A percentile compares a stretch with the other conserved stretches of the same genome.
These are phyloP conservation scores for Beauveria bassiana DNA, from an alignment of 2,329 filamentous ascomycete genomes.

Conservation along the genomic window DNA sequence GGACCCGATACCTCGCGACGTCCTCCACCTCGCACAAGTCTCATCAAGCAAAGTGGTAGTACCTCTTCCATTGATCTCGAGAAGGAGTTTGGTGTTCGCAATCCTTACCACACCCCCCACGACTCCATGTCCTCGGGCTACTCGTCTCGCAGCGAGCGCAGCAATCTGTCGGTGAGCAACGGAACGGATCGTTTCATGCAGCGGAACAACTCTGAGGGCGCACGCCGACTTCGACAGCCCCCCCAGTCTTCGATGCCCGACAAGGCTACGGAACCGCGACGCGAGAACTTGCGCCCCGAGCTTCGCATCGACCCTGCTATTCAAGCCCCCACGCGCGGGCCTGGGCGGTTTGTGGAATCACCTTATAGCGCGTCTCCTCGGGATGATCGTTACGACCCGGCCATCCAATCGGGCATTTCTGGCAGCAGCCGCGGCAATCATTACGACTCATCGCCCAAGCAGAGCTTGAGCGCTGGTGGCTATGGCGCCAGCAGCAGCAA, in stretches of 20 bases:
- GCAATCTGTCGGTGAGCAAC: constrained; percentile 53
- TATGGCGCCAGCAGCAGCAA: not conserved
- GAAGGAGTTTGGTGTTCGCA: constrained; percentile 52
- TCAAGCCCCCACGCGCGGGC: constrained; percentile 19
- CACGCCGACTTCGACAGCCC: not conserved
- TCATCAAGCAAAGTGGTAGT: constrained; percentile 34
- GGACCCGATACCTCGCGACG: constrained; percentile 43
- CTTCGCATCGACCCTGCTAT: constrained; percentile 27
- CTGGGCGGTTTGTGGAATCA: constrained; percentile 21
- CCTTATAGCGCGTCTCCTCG: constrained; percentile 21
- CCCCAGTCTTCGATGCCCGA: not conserved
- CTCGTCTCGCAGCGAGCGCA: constrained; percentile 50
- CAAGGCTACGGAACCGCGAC: constrained; percentile 45
- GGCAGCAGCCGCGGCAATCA: not conserved
- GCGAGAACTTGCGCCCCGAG: constrained; percentile 22
- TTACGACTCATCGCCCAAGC: constrained; percentile 7
- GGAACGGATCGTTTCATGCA: constrained; percentile 24
- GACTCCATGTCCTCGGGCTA: constrained; percentile 58
- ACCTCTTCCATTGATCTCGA: constrained; percentile 45
- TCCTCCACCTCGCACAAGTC: constrained; percentile 45
- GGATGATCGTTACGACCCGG: constrained; percentile 17
- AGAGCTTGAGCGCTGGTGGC: constrained; percentile 11
- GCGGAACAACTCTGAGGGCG: not conserved
- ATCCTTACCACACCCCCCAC: constrained; percentile 57
- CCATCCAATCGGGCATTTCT: constrained; percentile 17